Conservation (phyloP, 768 basidiomycete species). For the Naganishia vaughanmartiniae region DNA sequence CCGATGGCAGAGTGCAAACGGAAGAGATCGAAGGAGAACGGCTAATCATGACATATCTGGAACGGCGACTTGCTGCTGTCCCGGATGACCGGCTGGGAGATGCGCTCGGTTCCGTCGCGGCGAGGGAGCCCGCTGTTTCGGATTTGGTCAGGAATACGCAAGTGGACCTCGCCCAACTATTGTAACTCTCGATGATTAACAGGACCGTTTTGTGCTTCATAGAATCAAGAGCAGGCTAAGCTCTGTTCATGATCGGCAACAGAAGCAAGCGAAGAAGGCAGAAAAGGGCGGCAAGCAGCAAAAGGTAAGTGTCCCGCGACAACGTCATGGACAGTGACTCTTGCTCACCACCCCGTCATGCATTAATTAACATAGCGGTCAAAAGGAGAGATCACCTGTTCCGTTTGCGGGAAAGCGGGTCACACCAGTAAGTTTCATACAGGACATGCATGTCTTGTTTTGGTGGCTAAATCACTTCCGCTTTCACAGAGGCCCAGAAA, state of each 20-base stretch:
- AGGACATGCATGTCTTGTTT: not conserved
- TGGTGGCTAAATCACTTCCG: not conserved
- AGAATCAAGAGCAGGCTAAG: slow-evolving; percentile 1
- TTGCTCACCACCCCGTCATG: not conserved
- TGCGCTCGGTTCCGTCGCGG: not conserved
- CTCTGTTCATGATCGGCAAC: slow-evolving; percentile 17
- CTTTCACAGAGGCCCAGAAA: slow-evolving; percentile 11
- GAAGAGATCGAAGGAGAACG: slow-evolving; percentile 16
- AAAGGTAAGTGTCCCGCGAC: slow-evolving; percentile 3
- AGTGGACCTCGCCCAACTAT: not conserved
- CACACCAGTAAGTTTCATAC: slow-evolving; percentile 6
- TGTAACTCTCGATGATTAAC: not conserved
- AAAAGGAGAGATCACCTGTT: slow-evolving; percentile 21
- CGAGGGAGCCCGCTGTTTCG: slow-evolving; percentile 1
- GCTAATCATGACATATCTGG: slow-evolving; percentile 21
- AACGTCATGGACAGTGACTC: not conserved
- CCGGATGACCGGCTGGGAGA: not conserved
- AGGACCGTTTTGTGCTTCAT: not conserved
- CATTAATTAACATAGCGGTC: not conserved
- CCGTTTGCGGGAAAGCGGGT: slow-evolving; percentile 5
- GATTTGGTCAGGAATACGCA: slow-evolving; percentile 10
- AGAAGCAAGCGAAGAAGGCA: slow-evolving; percentile 15
- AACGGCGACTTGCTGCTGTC: slow-evolving; percentile 5
- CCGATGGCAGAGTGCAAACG: slow-evolving; percentile 6
- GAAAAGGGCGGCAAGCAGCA: slow-evolving; percentile 13